A percentile compares a stretch with the other conserved stretches of the same genome.
These are phyloP conservation scores for Globisporangium yorkense DNA, from an alignment of 352 stramenopile genomes.

Conservation along the genomic window DNA sequence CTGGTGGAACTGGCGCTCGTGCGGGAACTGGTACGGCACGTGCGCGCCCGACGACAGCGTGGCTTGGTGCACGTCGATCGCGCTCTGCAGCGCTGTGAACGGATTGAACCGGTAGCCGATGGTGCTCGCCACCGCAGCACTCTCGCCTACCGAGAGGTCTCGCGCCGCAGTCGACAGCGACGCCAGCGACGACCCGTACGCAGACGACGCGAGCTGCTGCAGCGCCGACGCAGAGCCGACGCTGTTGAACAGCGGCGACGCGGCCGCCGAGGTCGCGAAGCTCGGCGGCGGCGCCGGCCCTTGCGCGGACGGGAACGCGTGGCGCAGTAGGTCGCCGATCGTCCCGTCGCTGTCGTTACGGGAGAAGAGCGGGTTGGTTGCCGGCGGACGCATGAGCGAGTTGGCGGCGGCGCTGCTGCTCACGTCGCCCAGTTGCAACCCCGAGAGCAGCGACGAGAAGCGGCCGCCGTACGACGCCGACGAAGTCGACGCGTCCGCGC, in stretches of 20 bases:
- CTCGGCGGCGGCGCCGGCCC: constrained; percentile 13
- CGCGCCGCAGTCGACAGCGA: constrained; percentile 13
- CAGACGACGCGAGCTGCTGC: constrained; percentile 50
- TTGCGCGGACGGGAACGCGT: constrained; percentile 30
- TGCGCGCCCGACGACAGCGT: constrained; percentile 2
- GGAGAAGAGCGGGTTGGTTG: constrained; percentile 49
- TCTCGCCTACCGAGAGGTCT: constrained; percentile 5
- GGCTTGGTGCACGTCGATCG: constrained; percentile 35
- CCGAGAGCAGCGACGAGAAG: constrained; percentile 22
- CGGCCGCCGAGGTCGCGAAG: constrained; percentile 11
- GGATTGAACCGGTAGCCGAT: constrained; percentile 48
- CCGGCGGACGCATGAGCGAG: constrained; percentile 19
- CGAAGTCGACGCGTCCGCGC: constrained; percentile 14
- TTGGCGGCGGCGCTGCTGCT: background rate
- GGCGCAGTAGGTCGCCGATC: constrained; percentile 42
- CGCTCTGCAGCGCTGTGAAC: constrained; percentile 52
- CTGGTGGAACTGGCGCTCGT: constrained; percentile 10
- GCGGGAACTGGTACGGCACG: constrained; percentile 10
- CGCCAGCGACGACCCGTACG: constrained; percentile 28
- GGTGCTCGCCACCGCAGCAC: constrained; percentile 2
- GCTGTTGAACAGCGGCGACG: background rate
- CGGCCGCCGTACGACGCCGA: constrained; percentile 18
- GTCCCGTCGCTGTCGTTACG: constrained; percentile 50
- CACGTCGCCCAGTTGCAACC: constrained; percentile 21
- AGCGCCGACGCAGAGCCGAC: constrained; percentile 16